These are phyloP conservation scores for Mucor plumbeus DNA, from an alignment of 371 early-diverging fungal species.

Conservation along the genomic window DNA sequence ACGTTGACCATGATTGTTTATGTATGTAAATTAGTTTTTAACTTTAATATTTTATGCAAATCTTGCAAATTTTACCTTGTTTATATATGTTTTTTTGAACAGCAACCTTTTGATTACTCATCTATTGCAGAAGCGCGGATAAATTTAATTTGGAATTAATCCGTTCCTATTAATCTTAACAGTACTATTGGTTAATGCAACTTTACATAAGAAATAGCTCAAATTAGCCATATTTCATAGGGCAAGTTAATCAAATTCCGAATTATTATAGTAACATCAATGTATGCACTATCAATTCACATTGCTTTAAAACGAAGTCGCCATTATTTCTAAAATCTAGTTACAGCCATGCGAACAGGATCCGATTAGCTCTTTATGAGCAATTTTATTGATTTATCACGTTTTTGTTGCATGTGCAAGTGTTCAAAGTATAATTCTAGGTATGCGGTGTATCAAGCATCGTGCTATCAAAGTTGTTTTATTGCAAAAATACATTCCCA, in stretches of 20 bases:
- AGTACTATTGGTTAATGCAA: background rate
- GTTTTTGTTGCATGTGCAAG: no score
- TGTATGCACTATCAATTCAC: no score
- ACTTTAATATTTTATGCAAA: background rate
- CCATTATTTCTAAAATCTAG: no score
- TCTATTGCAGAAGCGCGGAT: background rate
- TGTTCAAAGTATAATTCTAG: no score
- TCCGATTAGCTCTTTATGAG: no score
- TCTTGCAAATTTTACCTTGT: background rate
- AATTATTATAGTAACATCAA: no score
- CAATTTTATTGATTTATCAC: no score
- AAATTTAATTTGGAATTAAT: background rate
- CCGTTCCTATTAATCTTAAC: background rate
- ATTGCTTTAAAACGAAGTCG: no score
- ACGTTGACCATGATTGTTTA: slow-evolving; percentile 14
- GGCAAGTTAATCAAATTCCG: background rate
- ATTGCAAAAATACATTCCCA: no score
- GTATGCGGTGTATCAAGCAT: no score
- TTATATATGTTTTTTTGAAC: background rate
- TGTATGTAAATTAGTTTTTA: background rate
- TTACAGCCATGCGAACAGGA: no score
- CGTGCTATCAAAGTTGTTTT: no score
- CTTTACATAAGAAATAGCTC: background rate
- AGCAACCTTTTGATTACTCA: background rate
- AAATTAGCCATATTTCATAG: background rate